Conservation (phyloP, 2,329 filamentous ascomycete genomes). For the Colletotrichum noveboracense region DNA sequence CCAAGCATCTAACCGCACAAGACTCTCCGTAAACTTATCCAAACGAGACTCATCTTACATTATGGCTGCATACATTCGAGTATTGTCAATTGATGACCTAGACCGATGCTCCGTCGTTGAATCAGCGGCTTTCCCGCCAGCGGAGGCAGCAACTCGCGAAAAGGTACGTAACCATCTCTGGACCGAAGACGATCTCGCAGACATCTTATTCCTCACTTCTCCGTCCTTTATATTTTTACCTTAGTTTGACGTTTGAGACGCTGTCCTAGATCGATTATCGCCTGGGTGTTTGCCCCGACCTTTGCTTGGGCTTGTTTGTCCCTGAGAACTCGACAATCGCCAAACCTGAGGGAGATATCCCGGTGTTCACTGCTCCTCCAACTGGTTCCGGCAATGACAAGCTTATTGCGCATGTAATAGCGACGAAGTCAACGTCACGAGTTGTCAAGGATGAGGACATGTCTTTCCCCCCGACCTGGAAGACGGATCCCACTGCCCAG, state of each 20-base stretch:
- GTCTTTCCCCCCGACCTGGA: constrained; percentile 29
- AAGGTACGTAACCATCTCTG: constrained; percentile 23
- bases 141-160: constrained; percentile 31
- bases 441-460: constrained; percentile 31
- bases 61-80: constrained; percentile 30
- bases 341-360: not conserved
- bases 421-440: constrained; percentile 27
- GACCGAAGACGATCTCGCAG: not conserved
- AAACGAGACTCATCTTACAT: too few species aligned
- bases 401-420: constrained; percentile 31
- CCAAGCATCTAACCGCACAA: not conserved
- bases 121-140: constrained; percentile 32
- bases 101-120: constrained; percentile 29
- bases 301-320: constrained; percentile 31
- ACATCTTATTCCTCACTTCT: not conserved
- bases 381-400: constrained; percentile 4
- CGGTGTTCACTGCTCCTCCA: constrained; percentile 8
- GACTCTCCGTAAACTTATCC: not conserved
- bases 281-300: constrained; percentile 28
- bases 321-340: not conserved
- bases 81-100: constrained; percentile 26
- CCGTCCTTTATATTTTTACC: not conserved
- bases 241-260: not conserved
- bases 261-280: constrained; percentile 33
- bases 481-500: constrained; percentile 15